Percentiles rank a stretch among this genome's conserved stretches.
Conservation (phyloP, 371 early-diverging fungal genomes). For the Zopfochytrium polystomum region DNA sequence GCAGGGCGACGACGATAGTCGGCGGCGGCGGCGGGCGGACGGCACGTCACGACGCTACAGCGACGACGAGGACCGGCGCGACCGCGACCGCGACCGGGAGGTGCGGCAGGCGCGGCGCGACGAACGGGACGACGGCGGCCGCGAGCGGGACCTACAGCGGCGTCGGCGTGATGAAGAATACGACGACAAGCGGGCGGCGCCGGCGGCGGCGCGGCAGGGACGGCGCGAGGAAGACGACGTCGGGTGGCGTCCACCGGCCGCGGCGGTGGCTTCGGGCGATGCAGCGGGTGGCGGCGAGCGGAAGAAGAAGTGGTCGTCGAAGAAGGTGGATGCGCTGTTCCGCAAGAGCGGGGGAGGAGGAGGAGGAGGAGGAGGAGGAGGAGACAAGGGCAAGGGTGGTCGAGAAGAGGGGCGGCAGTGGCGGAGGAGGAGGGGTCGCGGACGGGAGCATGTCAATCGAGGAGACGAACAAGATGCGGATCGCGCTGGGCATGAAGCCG, state of each 20-base stretch:
- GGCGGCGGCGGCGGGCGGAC: conserved; percentile 6
- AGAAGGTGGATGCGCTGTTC: conserved; percentile 45
- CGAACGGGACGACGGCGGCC: conserved; percentile 6
- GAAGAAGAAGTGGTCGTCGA: conserved; percentile 41
- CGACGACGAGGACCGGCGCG: conserved; percentile 1
- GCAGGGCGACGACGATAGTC: too few relatives aligned
- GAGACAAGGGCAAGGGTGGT: too few relatives aligned
- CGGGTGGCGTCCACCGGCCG: background rate
- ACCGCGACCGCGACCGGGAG: conserved; percentile 18
- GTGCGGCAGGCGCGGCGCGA: conserved; percentile 3
- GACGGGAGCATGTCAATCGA: conserved; percentile 46
- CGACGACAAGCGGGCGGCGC: too few relatives aligned
- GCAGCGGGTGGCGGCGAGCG: conserved; percentile 22
- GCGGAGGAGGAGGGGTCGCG: conserved; percentile 29
- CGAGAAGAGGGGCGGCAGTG: conserved; percentile 1
- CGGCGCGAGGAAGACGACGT: background rate
- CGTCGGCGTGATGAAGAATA: conserved; percentile 3
- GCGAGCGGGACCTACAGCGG: background rate
- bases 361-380: conserved; percentile 9
- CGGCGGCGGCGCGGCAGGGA: too few relatives aligned
- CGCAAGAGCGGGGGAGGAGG: conserved; percentile 31
- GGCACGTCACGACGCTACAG: background rate
- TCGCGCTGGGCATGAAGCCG: conserved; percentile 47
- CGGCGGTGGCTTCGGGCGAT: background rate
- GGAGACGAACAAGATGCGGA: conserved; percentile 54